Evolutionary conservation across 1,139 yeast species (phyloP).

Genomic region (Protomyces lactucae-debilis): DNA sequence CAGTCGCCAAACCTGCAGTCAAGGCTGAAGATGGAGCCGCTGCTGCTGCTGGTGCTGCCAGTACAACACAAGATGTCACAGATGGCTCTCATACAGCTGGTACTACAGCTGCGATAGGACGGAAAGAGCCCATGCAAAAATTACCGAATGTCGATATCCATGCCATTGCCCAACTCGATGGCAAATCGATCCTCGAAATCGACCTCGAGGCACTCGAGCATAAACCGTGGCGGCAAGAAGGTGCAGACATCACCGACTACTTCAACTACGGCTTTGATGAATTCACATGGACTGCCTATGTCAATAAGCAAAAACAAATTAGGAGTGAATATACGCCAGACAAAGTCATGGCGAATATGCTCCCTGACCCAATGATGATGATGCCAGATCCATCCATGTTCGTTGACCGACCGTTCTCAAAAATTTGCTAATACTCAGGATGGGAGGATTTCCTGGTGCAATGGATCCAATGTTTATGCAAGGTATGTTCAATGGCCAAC

Average conservation of each 20-base stretch:
- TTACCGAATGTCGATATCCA: conserved; percentile 62
- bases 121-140: conserved; percentile 34
- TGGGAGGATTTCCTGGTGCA: conserved; percentile 4
- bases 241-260: conserved; percentile 83
- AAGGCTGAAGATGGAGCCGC: conserved; percentile 31
- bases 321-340: conserved; percentile 70
- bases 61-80: neutral
- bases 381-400: conserved; percentile 25
- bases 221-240: conserved; percentile 95
- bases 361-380: conserved; percentile 24
- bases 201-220: conserved; percentile 77
- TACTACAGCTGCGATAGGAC: neutral
- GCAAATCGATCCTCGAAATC: conserved; percentile 77
- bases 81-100: neutral
- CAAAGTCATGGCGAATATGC: conserved; percentile 39
- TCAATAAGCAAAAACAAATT: conserved; percentile 77
- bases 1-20: conserved; percentile 18
- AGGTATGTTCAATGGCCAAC: neutral
- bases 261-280: conserved; percentile 97
- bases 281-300: conserved; percentile 90
- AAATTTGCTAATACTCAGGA: neutral
- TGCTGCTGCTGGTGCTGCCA: neutral
- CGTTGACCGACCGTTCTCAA: neutral
- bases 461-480: neutral
- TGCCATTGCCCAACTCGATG: conserved; percentile 73